Percentiles rank a stretch among this genome's conserved stretches.
These are phyloP conservation scores for Phaffomyces antillensis DNA, from an alignment of 805 yeast species.

Conservation along the genomic window DNA sequence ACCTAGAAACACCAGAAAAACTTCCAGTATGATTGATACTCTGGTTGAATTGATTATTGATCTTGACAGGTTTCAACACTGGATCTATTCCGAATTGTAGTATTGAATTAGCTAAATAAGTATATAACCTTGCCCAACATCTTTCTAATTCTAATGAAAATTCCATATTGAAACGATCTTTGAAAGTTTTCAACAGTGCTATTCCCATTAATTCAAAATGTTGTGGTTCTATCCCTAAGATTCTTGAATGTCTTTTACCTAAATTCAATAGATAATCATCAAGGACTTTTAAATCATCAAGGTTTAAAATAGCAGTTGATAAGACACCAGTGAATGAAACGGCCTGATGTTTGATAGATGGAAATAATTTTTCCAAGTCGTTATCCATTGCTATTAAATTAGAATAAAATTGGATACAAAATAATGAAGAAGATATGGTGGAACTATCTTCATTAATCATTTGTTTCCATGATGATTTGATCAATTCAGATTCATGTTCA, in stretches of 20 bases:
- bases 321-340: constrained; percentile 74
- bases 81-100: constrained; percentile 43
- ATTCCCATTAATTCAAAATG: constrained; percentile 69
- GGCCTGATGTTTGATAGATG: constrained; percentile 74
- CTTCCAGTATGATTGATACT: no score
- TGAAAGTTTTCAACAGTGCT: constrained; percentile 60
- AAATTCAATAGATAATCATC: constrained; percentile 54
- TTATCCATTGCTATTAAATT: constrained; percentile 59
- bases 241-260: constrained; percentile 71
- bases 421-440: constrained; percentile 49
- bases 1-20: no score
- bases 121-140: constrained; percentile 64
- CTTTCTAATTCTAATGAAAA: constrained; percentile 58
- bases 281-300: constrained; percentile 51
- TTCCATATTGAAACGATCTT: constrained; percentile 47
- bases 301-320: constrained; percentile 55
- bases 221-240: constrained; percentile 62
- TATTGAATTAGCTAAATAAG: constrained; percentile 61
- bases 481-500: constrained; percentile 26
- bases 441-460: constrained; percentile 30
- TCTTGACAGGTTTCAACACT: constrained; percentile 27
- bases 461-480: constrained; percentile 31
- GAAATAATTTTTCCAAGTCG: constrained; percentile 55
- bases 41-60: constrained; percentile 2
- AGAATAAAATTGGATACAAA: constrained; percentile 71